Evolutionary conservation across 345 rosid genomes (phyloP).

Genomic region (Lepidium africanum): DNA sequence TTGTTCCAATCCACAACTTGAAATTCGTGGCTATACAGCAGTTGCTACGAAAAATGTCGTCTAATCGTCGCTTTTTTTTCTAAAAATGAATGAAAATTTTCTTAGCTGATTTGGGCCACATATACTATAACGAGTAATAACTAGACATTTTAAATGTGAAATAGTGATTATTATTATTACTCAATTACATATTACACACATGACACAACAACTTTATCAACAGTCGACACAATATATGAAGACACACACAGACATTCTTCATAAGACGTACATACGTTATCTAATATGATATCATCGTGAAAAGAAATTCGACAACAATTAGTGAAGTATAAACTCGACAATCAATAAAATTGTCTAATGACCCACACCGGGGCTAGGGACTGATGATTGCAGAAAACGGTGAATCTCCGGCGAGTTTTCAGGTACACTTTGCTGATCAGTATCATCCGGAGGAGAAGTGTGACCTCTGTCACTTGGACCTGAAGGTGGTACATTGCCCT

Average conservation of each 20-base stretch:
- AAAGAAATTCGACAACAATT: neutral
- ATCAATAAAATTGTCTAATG: slow-evolving; percentile 18
- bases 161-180: neutral
- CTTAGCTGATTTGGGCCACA: no score
- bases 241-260: neutral
- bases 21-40: no score
- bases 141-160: neutral
- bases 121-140: no score
- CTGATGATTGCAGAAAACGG: slow-evolving; percentile 34
- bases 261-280: neutral
- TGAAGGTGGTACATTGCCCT: slow-evolving; percentile 30
- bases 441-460: slow-evolving; percentile 13
- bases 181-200: slow-evolving; percentile 1
- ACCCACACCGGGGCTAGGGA: slow-evolving; percentile 53
- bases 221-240: neutral
- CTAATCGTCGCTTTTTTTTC: no score
- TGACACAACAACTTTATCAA: neutral
- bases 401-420: slow-evolving; percentile 17
- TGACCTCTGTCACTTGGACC: slow-evolving; percentile 34
- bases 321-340: neutral
- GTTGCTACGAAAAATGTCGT: no score
- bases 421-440: neutral
- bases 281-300: neutral
- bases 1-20: no score
- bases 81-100: no score